A percentile compares a stretch with the other conserved stretches of the same genome.
Evolutionary conservation across 805 yeast genomes (phyloP).

Genomic region (Wickerhamiella dianesei): DNA sequence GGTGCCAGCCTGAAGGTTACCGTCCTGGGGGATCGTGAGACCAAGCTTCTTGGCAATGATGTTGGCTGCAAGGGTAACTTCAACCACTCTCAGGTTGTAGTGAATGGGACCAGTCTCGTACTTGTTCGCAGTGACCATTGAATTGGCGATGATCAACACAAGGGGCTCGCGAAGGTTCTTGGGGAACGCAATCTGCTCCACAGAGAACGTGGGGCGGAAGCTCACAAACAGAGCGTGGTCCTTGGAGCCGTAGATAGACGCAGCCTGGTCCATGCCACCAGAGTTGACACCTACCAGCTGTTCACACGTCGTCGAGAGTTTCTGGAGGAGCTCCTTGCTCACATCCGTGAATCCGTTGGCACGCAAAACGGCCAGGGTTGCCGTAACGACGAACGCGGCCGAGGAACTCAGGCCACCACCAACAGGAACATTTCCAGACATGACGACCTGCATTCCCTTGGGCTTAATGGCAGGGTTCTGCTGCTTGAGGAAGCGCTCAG

Average conservation of each 20-base stretch:
- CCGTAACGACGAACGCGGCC: conserved; percentile 57
- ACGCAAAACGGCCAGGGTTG: conserved; percentile 42
- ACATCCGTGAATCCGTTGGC: conserved; percentile 36
- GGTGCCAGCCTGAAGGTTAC: conserved; percentile 44
- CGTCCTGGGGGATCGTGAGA: conserved; percentile 30
- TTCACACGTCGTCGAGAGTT: conserved; percentile 51
- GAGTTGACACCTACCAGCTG: conserved; percentile 62
- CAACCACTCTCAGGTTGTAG: conserved; percentile 60
- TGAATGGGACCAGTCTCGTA: conserved; percentile 56
- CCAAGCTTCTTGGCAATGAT: conserved; percentile 38
- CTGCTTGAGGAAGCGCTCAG: conserved; percentile 34
- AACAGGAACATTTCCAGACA: conserved; percentile 56
- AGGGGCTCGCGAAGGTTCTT: conserved; percentile 28
- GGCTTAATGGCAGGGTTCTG: conserved; percentile 21
- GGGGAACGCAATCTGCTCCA: conserved; percentile 43
- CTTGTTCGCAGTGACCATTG: conserved; percentile 49
- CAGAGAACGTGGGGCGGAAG: conserved; percentile 46
- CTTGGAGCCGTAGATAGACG: conserved; percentile 49
- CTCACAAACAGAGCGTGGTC: conserved; percentile 46
- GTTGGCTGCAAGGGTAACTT: conserved; percentile 54
- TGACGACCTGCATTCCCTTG: conserved; percentile 37
- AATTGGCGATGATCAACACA: conserved; percentile 49
- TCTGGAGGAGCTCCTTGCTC: conserved; percentile 39
- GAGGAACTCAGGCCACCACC: conserved; percentile 61
- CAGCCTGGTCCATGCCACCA: conserved; percentile 74